These are phyloP conservation scores for Boletus pseudo-olivaceus DNA, from an alignment of 768 basidiomycete genomes.

Conservation along the genomic window DNA sequence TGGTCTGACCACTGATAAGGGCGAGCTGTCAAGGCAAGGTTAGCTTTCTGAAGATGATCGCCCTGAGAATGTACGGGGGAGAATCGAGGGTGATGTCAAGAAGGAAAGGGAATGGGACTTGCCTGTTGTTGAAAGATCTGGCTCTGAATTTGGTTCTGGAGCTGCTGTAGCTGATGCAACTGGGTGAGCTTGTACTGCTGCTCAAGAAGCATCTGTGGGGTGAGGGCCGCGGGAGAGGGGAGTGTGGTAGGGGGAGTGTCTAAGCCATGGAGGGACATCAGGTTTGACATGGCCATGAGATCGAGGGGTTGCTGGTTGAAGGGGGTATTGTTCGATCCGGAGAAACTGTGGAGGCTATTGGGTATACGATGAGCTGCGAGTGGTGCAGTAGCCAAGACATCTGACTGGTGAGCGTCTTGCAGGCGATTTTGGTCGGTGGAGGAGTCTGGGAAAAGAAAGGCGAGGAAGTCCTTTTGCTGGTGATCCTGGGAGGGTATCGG, in stretches of 20 bases:
- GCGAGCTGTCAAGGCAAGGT: constrained; percentile 49
- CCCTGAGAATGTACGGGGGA: not conserved
- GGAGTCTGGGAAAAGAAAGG: constrained; percentile 33
- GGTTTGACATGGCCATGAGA: constrained; percentile 40
- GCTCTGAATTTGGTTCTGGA: constrained; percentile 81
- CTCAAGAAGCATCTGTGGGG: constrained; percentile 56
- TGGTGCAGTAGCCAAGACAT: not conserved
- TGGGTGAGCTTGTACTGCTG: constrained; percentile 78
- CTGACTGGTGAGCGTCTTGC: constrained; percentile 23
- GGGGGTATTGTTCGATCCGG: constrained; percentile 8
- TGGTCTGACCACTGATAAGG: constrained; percentile 51
- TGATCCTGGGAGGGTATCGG: constrained; percentile 26
- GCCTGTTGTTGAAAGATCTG: constrained; percentile 92
- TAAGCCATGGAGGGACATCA: constrained; percentile 49
- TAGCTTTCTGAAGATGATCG: constrained; percentile 10
- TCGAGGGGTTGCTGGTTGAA: constrained; percentile 42
- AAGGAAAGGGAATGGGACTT: constrained; percentile 20
- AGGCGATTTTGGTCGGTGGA: constrained; percentile 23
- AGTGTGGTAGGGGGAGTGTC: constrained; percentile 22
- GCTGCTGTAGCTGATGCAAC: constrained; percentile 71
- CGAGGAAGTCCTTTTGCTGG: constrained; percentile 35
- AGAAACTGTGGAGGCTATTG: not conserved
- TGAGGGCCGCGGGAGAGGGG: constrained; percentile 25
- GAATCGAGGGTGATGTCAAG: constrained; percentile 1
- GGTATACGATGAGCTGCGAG: constrained; percentile 14